Base-by-base conservation (phyloP, 148 eudicot species). In the Spergularia bocconei region DNA sequence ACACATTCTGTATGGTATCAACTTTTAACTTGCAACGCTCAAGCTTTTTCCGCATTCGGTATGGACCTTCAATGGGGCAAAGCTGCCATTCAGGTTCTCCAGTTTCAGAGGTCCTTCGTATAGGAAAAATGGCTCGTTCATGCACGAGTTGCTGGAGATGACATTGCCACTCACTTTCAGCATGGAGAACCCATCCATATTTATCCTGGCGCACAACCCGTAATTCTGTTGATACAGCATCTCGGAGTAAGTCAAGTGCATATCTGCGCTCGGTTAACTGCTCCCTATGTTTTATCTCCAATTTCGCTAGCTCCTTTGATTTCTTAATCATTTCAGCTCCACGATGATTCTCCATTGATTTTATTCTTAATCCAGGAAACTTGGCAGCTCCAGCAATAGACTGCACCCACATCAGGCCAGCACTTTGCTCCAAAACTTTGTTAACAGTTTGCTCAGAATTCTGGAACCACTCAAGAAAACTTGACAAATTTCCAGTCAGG, bases 61-160 rank as follows among this genome's bases (percentile, higher is more conserved):
- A 96, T 61, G 99, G 99, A 63, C 98, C 99, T 84, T 96, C 99
- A 80, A 96, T 96, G 67, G 98, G 98, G 85, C 99, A 96, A 80
- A 96, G 99, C 82, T 92, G 90, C 98, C 97, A 96, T 64, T 86
- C 95, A 73, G 80, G 88, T 73, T 89, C 90, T 47, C 85, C 88
- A 72, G 75, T 77, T 17, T 69, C 79, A 61, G 78, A 73, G 73
- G 90, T 75, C 78, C 85, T 91, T 23, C 79, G 69, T 67, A 86
- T 73, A 41, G 99, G 96, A 77, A 96, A 91, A 79, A 96, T 85
- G 67, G 97, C 99, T 64, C 98, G 84, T 75, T 92, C 98, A 74
- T 96, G 99, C 61, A 96, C 89, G 72, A 96, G 97, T 83, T 96
- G 93, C 76, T 96, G 98, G 68, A 96, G 93, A 82, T 96, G 97